A percentile compares a stretch with the other conserved stretches of the same genome.
Conservation (phyloP, 2,329 filamentous ascomycete species). For the Scedosporium apiospermum region DNA sequence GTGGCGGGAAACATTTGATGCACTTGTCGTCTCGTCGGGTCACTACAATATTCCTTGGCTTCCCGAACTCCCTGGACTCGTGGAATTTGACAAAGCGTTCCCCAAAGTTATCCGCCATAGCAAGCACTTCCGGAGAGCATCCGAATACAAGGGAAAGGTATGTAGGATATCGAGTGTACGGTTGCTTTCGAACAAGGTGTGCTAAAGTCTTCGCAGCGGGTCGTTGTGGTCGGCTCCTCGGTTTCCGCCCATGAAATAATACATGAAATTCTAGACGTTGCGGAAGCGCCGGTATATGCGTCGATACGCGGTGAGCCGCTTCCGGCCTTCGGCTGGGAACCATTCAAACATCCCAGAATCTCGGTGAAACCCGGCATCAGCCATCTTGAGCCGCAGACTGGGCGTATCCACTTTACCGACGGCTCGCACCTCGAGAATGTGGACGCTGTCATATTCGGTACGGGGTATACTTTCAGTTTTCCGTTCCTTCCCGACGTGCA, state of each 20-base stretch:
- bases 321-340: slow-evolving; percentile 43
- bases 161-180: slow-evolving; percentile 11
- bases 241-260: slow-evolving; percentile 49
- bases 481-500: slow-evolving; percentile 41
- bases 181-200: slow-evolving; percentile 13
- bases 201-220: slow-evolving; percentile 18
- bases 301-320: slow-evolving; percentile 33
- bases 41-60: slow-evolving; percentile 29
- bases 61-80: slow-evolving; percentile 26
- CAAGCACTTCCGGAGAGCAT: slow-evolving; percentile 24
- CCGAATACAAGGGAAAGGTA: slow-evolving; percentile 14
- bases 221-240: slow-evolving; percentile 46
- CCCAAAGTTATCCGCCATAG: slow-evolving; percentile 28
- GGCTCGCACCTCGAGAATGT: slow-evolving; percentile 37
- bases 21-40: slow-evolving; percentile 27
- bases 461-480: slow-evolving; percentile 48
- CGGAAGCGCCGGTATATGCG: slow-evolving; percentile 36
- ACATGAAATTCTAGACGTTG: slow-evolving; percentile 37
- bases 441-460: slow-evolving; percentile 50
- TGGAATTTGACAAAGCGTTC: slow-evolving; percentile 23
- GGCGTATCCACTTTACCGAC: slow-evolving; percentile 37
- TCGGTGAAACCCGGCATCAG: slow-evolving; percentile 32
- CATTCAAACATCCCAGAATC: slow-evolving; percentile 45
- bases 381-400: slow-evolving; percentile 19
- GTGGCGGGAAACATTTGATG: slow-evolving; percentile 30